Evolutionary conservation across 768 basidiomycete species (phyloP), one percentile per base, ranked within the genome.

Genomic region (Sarcodon sp.): DNA sequence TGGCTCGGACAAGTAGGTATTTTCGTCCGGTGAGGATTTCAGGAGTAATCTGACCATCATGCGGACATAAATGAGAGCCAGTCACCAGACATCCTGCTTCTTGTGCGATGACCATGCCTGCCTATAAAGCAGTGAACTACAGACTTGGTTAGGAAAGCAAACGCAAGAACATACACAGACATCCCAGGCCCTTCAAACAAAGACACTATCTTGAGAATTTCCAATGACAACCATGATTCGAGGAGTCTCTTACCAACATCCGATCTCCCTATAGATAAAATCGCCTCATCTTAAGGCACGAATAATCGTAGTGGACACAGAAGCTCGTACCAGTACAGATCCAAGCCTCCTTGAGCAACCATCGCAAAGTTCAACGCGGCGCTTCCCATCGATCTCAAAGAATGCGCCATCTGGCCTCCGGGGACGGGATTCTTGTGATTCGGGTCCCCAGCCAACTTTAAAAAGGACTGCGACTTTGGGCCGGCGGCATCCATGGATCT

Each of bases 301-400:
- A 50, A 27, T 3, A 27, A 27, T 35, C 48, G 31, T 9, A 27
- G 15, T 1, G 3, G 44, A 15, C 15, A 21, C 3, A 10, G 3
- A 46, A 50, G 62, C 74, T 27, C 21, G 51, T 53, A 87, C 90
- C 89, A 92, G 56, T 90, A 94, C 51, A 92, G 59, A 57, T 96
- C 92, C 45, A 92, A 61, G 11, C 80, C 80, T 27, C 94, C 94
- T 60, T 89, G 83, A 3, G 94, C 93, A 7, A 94, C 89, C 63
- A 87, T 69, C 3, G 77, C 75, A 56, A 77, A 87, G 62, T 91
- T 90, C 47, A 90, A 65, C 6, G 89, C 88, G 0, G 85, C 87
- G 55, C 85, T 87, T 5, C 92, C 90, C 55, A 91, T 61, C 10
- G 85, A 83, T 43, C 93, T 72, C 21, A 94, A 66, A 7, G 85